A percentile compares a stretch with the other conserved stretches of the same genome.
Evolutionary conservation across 495 filamentous ascomycete genomes (phyloP).

Genomic region (Hypoxylon rickii): DNA sequence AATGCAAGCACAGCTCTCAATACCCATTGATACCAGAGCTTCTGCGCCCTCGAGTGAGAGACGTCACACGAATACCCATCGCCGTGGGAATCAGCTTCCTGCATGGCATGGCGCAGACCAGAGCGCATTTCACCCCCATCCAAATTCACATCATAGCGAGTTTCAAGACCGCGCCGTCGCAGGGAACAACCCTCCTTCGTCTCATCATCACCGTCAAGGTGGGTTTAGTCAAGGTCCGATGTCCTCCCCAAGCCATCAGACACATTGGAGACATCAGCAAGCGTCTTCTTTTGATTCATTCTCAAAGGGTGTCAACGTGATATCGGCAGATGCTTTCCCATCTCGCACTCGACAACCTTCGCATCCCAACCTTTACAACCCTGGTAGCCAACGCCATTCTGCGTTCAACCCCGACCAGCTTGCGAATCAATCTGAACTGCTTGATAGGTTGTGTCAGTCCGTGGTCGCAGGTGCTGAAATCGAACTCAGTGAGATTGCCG

Average conservation of each 20-base stretch:
- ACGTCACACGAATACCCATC: constrained; percentile 28
- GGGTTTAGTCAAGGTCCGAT: constrained; percentile 2
- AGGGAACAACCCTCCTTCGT: background rate
- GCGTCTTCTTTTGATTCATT: constrained; percentile 5
- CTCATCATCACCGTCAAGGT: constrained; percentile 13
- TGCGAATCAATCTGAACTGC: constrained; percentile 47
- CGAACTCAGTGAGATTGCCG: constrained; percentile 54
- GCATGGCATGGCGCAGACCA: constrained; percentile 15
- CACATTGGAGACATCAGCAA: constrained; percentile 27
- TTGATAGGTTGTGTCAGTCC: constrained; percentile 50
- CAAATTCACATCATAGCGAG: background rate
- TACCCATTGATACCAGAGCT: constrained; percentile 52
- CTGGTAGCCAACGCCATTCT: constrained; percentile 18
- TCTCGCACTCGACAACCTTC: constrained; percentile 18
- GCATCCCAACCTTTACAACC: constrained; percentile 24
- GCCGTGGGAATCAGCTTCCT: constrained; percentile 27
- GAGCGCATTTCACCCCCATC: background rate
- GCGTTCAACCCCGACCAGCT: constrained; percentile 42
- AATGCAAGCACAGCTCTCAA: constrained; percentile 56
- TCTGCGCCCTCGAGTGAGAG: constrained; percentile 25
- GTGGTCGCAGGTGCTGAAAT: constrained; percentile 54
- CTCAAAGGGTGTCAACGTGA: constrained; percentile 17
- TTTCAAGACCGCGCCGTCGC: constrained; percentile 4
- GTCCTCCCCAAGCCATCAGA: constrained; percentile 14
- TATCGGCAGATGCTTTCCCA: constrained; percentile 29